These are phyloP conservation scores for Murraya koenigii DNA, from an alignment of 345 rosid genomes.

Conservation along the genomic window DNA sequence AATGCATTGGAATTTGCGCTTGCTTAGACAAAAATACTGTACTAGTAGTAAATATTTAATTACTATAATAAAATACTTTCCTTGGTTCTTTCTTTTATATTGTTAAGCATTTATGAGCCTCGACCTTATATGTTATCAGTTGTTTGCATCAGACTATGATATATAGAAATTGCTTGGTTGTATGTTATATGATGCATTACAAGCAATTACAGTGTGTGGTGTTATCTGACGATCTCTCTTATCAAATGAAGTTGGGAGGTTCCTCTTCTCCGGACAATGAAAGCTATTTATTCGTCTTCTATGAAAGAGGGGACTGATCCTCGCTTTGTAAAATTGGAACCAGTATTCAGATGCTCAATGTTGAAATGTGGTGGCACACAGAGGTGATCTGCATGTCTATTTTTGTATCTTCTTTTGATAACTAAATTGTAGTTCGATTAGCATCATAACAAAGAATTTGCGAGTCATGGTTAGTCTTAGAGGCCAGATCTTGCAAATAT, in stretches of 20 bases:
- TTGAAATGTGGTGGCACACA: slow-evolving; percentile 59
- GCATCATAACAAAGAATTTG: background rate
- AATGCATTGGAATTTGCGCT: no score
- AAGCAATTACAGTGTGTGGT: slow-evolving; percentile 7
- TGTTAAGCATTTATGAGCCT: slow-evolving; percentile 4
- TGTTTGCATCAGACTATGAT: slow-evolving; percentile 1
- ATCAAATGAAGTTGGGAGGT: slow-evolving; percentile 88
- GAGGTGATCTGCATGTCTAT: slow-evolving; percentile 47
- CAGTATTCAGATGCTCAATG: slow-evolving; percentile 77
- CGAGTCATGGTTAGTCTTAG: background rate
- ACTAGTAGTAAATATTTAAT: background rate
- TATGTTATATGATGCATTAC: background rate
- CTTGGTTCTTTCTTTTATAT: background rate
- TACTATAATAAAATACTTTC: background rate
- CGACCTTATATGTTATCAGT: background rate
- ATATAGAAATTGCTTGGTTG: background rate
- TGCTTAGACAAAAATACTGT: background rate
- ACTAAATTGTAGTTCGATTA: background rate
- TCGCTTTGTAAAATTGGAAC: slow-evolving; percentile 77
- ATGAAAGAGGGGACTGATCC: slow-evolving; percentile 70
- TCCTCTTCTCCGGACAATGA: slow-evolving; percentile 61
- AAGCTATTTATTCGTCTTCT: slow-evolving; percentile 53
- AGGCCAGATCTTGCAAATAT: background rate
- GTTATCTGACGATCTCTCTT: slow-evolving; percentile 16
- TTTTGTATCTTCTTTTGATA: slow-evolving; percentile 9